These are phyloP conservation scores for Rhynchosporium secalis DNA, from an alignment of 2,329 filamentous ascomycete genomes.

Conservation along the genomic window DNA sequence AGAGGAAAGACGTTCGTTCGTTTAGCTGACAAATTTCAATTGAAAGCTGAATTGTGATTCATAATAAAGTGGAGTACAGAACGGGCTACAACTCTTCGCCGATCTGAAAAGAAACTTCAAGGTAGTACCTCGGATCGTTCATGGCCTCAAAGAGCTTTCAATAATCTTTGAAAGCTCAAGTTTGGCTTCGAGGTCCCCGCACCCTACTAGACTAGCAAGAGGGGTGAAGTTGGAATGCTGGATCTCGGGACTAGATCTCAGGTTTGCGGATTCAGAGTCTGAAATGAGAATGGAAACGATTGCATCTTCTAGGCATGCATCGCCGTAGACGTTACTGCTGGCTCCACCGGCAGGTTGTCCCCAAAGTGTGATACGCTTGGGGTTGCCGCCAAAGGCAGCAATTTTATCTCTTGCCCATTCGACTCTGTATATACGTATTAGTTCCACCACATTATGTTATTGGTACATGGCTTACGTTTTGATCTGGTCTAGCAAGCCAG, in stretches of 20 bases:
- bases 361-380: conserved; percentile 37
- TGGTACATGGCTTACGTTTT: conserved; percentile 8
- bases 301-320: conserved; percentile 32
- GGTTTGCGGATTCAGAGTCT: conserved; percentile 19
- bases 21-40: no score
- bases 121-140: no score
- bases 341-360: conserved; percentile 34
- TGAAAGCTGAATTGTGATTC: no score
- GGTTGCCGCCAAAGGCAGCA: conserved; percentile 58
- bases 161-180: conserved; percentile 19
- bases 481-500: conserved; percentile 61
- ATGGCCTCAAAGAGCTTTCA: no score
- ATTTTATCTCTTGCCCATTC: conserved; percentile 57
- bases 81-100: no score
- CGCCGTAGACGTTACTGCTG: conserved; percentile 28
- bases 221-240: conserved; percentile 32
- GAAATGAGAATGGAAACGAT: conserved; percentile 30
- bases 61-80: no score
- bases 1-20: no score
- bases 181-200: conserved; percentile 29
- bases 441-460: neutral
- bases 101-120: no score
- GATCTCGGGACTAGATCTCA: conserved; percentile 16
- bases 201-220: conserved; percentile 33
- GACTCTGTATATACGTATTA: neutral